Evolutionary conservation across 495 filamentous ascomycete genomes (phyloP).

Genomic region (Podospora comata): DNA sequence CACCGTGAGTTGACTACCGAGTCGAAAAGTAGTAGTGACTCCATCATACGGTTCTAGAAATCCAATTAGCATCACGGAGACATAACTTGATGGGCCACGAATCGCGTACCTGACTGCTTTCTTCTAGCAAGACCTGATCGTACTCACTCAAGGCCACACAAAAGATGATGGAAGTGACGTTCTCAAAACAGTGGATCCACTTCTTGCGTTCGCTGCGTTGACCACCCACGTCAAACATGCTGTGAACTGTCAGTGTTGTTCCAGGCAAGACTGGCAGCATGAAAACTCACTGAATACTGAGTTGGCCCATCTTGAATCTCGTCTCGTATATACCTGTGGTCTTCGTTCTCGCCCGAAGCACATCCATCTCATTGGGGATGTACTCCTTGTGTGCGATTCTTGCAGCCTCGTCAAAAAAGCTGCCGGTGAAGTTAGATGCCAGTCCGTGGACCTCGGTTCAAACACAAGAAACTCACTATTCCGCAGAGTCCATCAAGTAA

Average conservation of each 20-base stretch:
- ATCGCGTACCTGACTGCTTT: slow-evolving; percentile 81
- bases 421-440: slow-evolving; percentile 34
- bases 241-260: slow-evolving; percentile 39
- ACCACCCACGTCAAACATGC: slow-evolving; percentile 99
- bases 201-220: slow-evolving; percentile 98
- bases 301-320: slow-evolving; percentile 92
- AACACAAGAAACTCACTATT: slow-evolving; percentile 67
- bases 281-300: slow-evolving; percentile 89
- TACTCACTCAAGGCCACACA: slow-evolving; percentile 98
- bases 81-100: slow-evolving; percentile 1
- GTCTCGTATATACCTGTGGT: slow-evolving; percentile 99
- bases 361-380: slow-evolving; percentile 86
- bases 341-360: slow-evolving; percentile 92
- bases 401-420: slow-evolving; percentile 90
- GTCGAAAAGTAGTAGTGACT: slow-evolving; percentile 94
- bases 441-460: background rate
- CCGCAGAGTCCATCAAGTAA: slow-evolving; percentile 98
- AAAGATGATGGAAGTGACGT: slow-evolving; percentile 99
- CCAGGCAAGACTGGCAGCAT: slow-evolving; percentile 9
- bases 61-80: slow-evolving; percentile 21
- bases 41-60: slow-evolving; percentile 94
- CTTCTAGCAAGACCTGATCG: slow-evolving; percentile 93
- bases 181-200: slow-evolving; percentile 99
- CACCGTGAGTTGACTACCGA: slow-evolving; percentile 98
- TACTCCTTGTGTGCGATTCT: slow-evolving; percentile 85